Base-by-base conservation (phyloP, 768 basidiomycete genomes). In the Fistulinella prunicolor region DNA sequence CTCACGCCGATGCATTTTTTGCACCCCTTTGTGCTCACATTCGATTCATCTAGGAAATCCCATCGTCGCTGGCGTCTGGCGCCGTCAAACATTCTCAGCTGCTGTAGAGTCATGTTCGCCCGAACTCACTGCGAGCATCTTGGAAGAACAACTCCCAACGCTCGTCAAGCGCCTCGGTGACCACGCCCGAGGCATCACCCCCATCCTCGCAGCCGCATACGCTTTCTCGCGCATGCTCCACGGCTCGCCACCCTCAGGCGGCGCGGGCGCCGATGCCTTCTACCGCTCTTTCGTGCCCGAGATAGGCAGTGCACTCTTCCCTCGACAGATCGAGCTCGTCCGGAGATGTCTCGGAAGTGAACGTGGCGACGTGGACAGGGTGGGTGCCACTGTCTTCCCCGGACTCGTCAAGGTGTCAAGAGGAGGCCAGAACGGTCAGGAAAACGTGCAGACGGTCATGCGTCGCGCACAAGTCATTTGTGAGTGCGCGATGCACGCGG, bases 231-330 rank as follows among this genome's bases (percentile, higher is more conserved):
- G 90, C 54, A 92, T 92, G 88, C 76, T 93, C 21, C 91, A 94
- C 58, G 78, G 86, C 36, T 78, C 86, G 12, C 74, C 81, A 9
- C 70, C 70, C 32, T 60, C 74, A 1, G 43, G 46, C 0, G 71
- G 78, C 16, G 80, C 78, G 12, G 61, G 65, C 12, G 54, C 63
- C 4, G 89, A 92, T 58, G 82, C 85, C 1, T 93, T 92, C 63
- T 93, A 92, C 62, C 82, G 88, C 22, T 84, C 87, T 0, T 94
- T 93, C 58, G 86, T 92, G 9, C 90, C 90, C 3, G 90, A 93
- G 59, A 68, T 93, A 16, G 86, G 83, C 5, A 84, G 80, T 58
- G 73, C 77, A 6, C 73, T 94, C n/a, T 80, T 80, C 53, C 83
- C 91, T 8, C 70, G 79, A 29, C 86, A 92, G 64, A 85, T 93